A percentile compares a stretch with the other conserved stretches of the same genome.
phyloP scores from a whole-genome alignment of 2,329 filamentous ascomycete species.

The Alternaria alternata region DNA sequence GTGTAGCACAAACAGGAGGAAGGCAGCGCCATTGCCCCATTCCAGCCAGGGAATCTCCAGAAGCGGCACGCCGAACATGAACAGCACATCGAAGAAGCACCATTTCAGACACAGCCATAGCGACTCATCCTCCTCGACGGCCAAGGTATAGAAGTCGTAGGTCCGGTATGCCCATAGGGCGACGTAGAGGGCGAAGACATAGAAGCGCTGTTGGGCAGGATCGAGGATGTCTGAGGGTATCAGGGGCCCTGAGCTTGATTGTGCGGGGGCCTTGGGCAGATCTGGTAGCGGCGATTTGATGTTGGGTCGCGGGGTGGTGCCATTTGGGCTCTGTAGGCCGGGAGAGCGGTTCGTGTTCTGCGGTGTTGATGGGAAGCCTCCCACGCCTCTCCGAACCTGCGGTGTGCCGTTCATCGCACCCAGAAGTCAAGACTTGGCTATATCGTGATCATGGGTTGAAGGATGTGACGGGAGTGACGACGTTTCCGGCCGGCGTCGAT shows the following conservation, averaged over 20 bases:
- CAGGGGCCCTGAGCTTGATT: conserved; percentile 63
- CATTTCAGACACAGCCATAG: conserved; percentile 93
- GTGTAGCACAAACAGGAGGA: conserved; percentile 75
- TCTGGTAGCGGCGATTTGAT: conserved; percentile 46
- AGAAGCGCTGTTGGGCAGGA: conserved; percentile 88
- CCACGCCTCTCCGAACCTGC: conserved; percentile 72
- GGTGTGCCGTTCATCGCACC: conserved; percentile 86
- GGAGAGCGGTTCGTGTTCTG: conserved; percentile 52
- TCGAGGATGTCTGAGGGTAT: conserved; percentile 85
- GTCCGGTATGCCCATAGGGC: conserved; percentile 81
- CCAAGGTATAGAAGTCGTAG: conserved; percentile 82
- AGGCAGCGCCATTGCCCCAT: conserved; percentile 78
- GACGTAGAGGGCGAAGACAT: conserved; percentile 81
- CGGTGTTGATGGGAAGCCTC: conserved; percentile 79
- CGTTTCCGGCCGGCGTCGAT: conserved; percentile 11
- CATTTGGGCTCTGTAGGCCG: conserved; percentile 34
- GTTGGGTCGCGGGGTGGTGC: conserved; percentile 42
- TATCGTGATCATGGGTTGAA: conserved; percentile 29
- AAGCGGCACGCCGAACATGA: conserved; percentile 85
- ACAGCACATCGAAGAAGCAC: conserved; percentile 84
- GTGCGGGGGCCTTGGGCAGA: conserved; percentile 35
- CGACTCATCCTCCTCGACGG: conserved; percentile 86
- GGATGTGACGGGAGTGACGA: not conserved
- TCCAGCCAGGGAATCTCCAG: conserved; percentile 96
- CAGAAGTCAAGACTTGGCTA: conserved; percentile 27